Conservation (phyloP, 2,329 filamentous ascomycete genomes). For the Xylariomycetidae sp. region DNA sequence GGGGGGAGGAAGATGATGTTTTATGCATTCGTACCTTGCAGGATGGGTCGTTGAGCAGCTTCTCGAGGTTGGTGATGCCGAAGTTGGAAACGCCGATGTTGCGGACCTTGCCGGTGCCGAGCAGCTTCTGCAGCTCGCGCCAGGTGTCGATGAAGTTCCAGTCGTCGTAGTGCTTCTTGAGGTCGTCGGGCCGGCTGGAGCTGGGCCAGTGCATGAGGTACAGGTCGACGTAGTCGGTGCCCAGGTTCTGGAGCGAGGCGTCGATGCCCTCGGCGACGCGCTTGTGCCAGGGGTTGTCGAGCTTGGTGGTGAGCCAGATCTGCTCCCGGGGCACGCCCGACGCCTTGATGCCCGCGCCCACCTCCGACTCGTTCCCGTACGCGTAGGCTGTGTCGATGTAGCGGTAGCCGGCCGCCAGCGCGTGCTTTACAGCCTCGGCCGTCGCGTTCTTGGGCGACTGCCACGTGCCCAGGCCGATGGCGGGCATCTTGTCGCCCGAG, state of each 20-base stretch:
- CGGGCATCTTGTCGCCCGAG: slow-evolving; percentile 73
- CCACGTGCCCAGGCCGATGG: slow-evolving; percentile 75
- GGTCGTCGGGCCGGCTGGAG: slow-evolving; percentile 56
- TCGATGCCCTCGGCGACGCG: slow-evolving; percentile 59
- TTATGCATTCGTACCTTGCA: slow-evolving; percentile 59
- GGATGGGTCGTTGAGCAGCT: slow-evolving; percentile 61
- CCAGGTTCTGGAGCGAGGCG: slow-evolving; percentile 55
- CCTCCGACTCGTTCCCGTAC: slow-evolving; percentile 72
- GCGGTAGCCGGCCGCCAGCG: slow-evolving; percentile 64
- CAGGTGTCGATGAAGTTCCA: slow-evolving; percentile 83
- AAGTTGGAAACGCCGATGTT: slow-evolving; percentile 89
- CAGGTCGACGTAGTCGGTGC: slow-evolving; percentile 63
- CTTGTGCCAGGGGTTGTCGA: slow-evolving; percentile 76
- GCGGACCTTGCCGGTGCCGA: slow-evolving; percentile 64
- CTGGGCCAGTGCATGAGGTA: slow-evolving; percentile 72
- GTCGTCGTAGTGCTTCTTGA: slow-evolving; percentile 65
- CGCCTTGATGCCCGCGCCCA: slow-evolving; percentile 60
- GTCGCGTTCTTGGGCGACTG: slow-evolving; percentile 68
- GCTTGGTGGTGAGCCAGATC: slow-evolving; percentile 75
- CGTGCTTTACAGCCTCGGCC: slow-evolving; percentile 64
- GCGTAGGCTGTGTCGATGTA: slow-evolving; percentile 74
- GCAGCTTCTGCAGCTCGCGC: slow-evolving; percentile 66
- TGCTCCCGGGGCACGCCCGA: slow-evolving; percentile 60
- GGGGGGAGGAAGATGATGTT: too few relatives aligned
- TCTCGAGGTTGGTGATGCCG: slow-evolving; percentile 74